These are phyloP conservation scores for Pachysandra terminalis DNA, from an alignment of 164 flowering plant genomes.

Conservation along the genomic window DNA sequence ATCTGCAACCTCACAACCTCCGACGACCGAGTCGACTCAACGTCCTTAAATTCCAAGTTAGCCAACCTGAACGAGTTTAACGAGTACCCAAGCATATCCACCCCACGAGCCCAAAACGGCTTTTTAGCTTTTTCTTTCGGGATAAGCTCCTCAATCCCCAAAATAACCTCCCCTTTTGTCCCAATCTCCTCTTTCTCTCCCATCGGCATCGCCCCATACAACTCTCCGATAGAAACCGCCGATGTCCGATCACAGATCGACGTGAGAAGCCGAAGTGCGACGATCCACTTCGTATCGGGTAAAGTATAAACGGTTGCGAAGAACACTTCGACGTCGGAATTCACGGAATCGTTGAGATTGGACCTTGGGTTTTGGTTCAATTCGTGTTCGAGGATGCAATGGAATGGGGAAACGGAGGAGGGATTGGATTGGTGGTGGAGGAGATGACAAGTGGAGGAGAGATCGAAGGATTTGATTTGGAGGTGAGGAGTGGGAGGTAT, in stretches of 20 bases:
- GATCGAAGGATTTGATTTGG: slow-evolving; percentile 41
- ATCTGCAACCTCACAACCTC: slow-evolving; percentile 52
- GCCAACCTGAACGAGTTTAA: slow-evolving; percentile 63
- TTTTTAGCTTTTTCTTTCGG: slow-evolving; percentile 59
- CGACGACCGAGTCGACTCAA: slow-evolving; percentile 34
- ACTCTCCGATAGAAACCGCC: slow-evolving; percentile 45
- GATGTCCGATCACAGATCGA: slow-evolving; percentile 66
- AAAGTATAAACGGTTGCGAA: slow-evolving; percentile 43
- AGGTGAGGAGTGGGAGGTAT: slow-evolving; percentile 30
- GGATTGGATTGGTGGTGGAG: slow-evolving; percentile 12
- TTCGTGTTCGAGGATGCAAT: slow-evolving; percentile 64
- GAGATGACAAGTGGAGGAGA: slow-evolving; percentile 34
- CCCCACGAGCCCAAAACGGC: slow-evolving; percentile 84
- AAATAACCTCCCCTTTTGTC: slow-evolving; percentile 31
- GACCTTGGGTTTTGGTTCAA: slow-evolving; percentile 58
- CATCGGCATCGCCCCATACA: slow-evolving; percentile 25
- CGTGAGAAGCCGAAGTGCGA: slow-evolving; percentile 65
- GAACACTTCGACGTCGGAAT: slow-evolving; percentile 27
- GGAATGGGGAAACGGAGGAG: slow-evolving; percentile 30
- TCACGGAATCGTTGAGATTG: slow-evolving; percentile 9
- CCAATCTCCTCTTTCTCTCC: slow-evolving; percentile 12
- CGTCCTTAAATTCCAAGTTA: slow-evolving; percentile 48
- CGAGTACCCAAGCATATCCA: slow-evolving; percentile 81
- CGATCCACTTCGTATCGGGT: slow-evolving; percentile 36
- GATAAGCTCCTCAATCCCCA: slow-evolving; percentile 62